phyloP scores from a whole-genome alignment of 768 basidiomycete species.

The Termitomyces eurrhizus region DNA sequence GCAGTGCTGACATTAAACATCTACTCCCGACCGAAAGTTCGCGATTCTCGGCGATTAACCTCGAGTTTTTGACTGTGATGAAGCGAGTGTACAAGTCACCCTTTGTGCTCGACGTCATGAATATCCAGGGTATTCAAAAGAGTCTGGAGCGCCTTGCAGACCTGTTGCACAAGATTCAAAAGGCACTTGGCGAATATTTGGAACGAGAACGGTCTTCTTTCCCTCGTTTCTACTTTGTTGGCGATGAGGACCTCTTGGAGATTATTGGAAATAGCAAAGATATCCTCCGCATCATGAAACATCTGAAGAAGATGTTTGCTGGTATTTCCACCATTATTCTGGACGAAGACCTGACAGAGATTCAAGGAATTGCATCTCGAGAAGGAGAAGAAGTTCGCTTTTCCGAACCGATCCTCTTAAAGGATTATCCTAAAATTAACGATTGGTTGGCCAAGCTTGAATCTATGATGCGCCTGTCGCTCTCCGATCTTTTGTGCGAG shows the following conservation, averaged over 20 bases:
- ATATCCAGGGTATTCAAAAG: conserved; percentile 95
- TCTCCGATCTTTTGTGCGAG: conserved; percentile 77
- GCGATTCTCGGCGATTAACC: conserved; percentile 98
- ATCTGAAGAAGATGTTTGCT: conserved; percentile 99
- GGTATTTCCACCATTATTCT: conserved; percentile 88
- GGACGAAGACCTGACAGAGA: conserved; percentile 84
- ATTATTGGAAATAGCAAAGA: conserved; percentile 99
- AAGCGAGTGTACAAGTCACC: conserved; percentile 99
- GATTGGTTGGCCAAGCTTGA: conserved; percentile 96
- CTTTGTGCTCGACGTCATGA: conserved; percentile 94
- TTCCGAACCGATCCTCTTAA: conserved; percentile 76
- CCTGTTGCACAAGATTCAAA: conserved; percentile 96
- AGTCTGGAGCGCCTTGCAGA: conserved; percentile 95
- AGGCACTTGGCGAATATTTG: conserved; percentile 97
- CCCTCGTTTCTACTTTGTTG: conserved; percentile 99
- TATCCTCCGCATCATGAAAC: conserved; percentile 96
- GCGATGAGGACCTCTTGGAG: conserved; percentile 96
- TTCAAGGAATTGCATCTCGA: conserved; percentile 90
- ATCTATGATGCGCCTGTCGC: conserved; percentile 85
- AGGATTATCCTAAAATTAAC: conserved; percentile 96
- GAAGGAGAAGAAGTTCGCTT: conserved; percentile 95
- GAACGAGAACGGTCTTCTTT: conserved; percentile 97
- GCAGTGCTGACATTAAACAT: conserved; percentile 99
- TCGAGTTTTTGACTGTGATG: conserved; percentile 97
- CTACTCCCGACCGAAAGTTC: conserved; percentile 94